phyloP scores from a whole-genome alignment of 148 eudicot species.

The Rhododendron kiyosumense region DNA sequence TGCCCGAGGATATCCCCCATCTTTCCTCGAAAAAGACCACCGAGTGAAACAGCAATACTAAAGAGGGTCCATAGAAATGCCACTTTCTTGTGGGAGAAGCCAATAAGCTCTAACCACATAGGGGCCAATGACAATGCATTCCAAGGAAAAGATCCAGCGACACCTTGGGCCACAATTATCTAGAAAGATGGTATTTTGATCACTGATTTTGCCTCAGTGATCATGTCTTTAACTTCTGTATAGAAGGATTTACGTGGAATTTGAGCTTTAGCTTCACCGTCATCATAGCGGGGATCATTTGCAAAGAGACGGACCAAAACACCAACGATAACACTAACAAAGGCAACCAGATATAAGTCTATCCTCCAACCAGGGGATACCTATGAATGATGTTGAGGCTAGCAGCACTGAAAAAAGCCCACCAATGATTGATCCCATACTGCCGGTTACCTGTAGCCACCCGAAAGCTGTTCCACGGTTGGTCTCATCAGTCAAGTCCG shows the following conservation, averaged over 20 bases:
- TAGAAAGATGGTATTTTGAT: conserved; percentile 67
- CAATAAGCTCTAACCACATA: conserved; percentile 91
- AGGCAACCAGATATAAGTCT: conserved; percentile 73
- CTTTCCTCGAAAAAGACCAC: conserved; percentile 74
- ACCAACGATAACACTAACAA: conserved; percentile 51
- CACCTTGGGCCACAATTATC: conserved; percentile 76
- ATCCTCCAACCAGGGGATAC: conserved; percentile 93
- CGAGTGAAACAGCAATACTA: conserved; percentile 46
- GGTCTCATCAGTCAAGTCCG: conserved; percentile 80
- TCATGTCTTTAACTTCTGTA: conserved; percentile 43
- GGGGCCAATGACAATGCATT: conserved; percentile 68
- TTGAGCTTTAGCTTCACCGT: conserved; percentile 16
- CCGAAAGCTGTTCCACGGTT: conserved; percentile 90
- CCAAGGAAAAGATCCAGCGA: conserved; percentile 81
- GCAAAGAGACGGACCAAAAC: conserved; percentile 61
- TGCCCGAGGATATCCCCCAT: conserved; percentile 63
- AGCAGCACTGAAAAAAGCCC: conserved; percentile 52
- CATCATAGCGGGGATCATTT: conserved; percentile 53
- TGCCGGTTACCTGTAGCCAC: conserved; percentile 65
- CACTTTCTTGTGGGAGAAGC: conserved; percentile 71
- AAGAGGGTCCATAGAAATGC: conserved; percentile 64
- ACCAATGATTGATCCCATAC: conserved; percentile 69
- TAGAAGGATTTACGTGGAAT: conserved; percentile 24
- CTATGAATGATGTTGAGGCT: conserved; percentile 62
- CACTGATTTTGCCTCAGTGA: conserved; percentile 57